A percentile compares a stretch with the other conserved stretches of the same genome.
These are phyloP conservation scores for Camellia granthamiana DNA, from an alignment of 148 eudicot genomes.

Conservation along the genomic window DNA sequence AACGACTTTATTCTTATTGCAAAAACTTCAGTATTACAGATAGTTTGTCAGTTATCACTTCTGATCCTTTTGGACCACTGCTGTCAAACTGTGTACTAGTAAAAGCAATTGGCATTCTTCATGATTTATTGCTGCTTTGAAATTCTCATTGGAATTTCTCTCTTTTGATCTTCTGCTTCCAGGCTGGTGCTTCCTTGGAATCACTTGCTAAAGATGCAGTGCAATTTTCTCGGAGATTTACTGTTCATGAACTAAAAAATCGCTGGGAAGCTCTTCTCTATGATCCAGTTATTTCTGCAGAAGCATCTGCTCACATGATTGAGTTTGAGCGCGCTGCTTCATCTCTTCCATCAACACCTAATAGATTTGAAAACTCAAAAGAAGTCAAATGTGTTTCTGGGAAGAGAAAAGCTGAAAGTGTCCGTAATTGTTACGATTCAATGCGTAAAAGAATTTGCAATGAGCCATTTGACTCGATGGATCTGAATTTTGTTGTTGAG, in stretches of 20 bases:
- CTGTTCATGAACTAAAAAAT: constrained; percentile 53
- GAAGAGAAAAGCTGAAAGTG: constrained; percentile 56
- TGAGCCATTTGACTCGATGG: constrained; percentile 37
- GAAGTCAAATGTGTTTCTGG: constrained; percentile 28
- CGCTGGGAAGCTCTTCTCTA: constrained; percentile 64
- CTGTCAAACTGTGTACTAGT: background rate
- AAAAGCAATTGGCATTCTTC: background rate
- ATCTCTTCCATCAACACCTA: constrained; percentile 23
- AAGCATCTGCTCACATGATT: constrained; percentile 45
- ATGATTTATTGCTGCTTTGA: background rate
- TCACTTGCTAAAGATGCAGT: constrained; percentile 79
- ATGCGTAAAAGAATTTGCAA: constrained; percentile 51
- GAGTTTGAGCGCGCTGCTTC: constrained; percentile 44
- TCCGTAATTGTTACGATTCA: constrained; percentile 50
- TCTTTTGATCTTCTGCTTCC: constrained; percentile 9
- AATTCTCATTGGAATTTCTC: background rate
- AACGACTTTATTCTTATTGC: background rate
- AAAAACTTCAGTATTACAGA: background rate
- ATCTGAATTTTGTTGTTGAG: constrained; percentile 31
- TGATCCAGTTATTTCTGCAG: constrained; percentile 49
- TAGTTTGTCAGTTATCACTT: background rate
- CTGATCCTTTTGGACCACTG: background rate
- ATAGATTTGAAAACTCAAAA: constrained; percentile 31
- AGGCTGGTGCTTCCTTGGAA: constrained; percentile 80
- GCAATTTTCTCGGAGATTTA: constrained; percentile 58